phyloP scores from a whole-genome alignment of 306 rosid genomes.

The Sophora flavescens region DNA sequence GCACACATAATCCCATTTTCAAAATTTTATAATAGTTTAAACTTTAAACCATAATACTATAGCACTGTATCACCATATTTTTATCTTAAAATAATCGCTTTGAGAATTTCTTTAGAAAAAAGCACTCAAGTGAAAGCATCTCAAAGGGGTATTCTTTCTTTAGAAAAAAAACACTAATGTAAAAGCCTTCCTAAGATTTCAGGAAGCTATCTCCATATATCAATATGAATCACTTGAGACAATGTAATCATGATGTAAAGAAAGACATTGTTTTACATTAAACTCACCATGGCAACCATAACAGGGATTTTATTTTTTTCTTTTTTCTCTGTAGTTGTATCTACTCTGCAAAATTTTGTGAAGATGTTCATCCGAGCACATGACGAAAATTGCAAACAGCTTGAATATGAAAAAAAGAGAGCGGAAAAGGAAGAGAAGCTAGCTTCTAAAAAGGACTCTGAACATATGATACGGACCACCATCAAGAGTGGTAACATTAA shows the following conservation, averaged over 20 bases:
- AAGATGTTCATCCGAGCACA: constrained; percentile 73
- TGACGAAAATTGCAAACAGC: constrained; percentile 74
- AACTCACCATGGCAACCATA: constrained; percentile 12
- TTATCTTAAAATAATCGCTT: constrained; percentile 1
- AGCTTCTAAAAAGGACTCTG: constrained; percentile 59
- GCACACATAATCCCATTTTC: background rate
- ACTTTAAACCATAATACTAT: background rate
- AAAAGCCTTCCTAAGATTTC: constrained; percentile 10
- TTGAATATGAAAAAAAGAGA: constrained; percentile 70
- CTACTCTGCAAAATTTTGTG: constrained; percentile 81
- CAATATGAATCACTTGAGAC: constrained; percentile 9
- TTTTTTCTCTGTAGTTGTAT: constrained; percentile 59
- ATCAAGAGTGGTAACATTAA: constrained; percentile 59
- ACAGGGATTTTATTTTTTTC: background rate
- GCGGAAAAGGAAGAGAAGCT: constrained; percentile 75
- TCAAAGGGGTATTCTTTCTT: constrained; percentile 18
- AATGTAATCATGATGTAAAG: constrained; percentile 9
- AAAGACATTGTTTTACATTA: constrained; percentile 33
- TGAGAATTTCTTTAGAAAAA: background rate
- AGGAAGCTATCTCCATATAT: constrained; percentile 6
- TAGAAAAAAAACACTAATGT: background rate
- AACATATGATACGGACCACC: constrained; percentile 52
- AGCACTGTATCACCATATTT: background rate
- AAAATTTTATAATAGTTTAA: background rate
- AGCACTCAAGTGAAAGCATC: background rate